Conservation (phyloP, 164 flowering plant species). For the Aristolochia californica region DNA sequence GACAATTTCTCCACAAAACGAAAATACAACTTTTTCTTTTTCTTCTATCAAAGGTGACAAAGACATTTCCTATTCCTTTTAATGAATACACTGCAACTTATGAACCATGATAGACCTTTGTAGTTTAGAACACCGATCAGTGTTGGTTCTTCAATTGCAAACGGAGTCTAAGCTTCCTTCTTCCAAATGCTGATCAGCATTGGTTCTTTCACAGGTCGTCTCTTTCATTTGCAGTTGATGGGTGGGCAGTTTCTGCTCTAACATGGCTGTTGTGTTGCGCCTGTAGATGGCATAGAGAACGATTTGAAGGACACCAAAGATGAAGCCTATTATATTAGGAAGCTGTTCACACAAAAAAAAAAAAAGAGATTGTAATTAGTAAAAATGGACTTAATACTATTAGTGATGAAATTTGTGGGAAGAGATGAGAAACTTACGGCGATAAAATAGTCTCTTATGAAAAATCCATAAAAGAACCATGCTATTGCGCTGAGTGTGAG, state of each 20-base stretch:
- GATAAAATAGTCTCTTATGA: constrained; percentile 38
- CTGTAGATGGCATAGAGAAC: constrained; percentile 42
- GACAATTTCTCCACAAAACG: too few relatives aligned
- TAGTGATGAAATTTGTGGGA: not conserved
- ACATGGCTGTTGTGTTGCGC: constrained; percentile 11
- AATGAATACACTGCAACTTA: too few relatives aligned
- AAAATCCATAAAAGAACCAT: constrained; percentile 73
- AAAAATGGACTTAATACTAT: not conserved
- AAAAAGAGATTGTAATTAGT: not conserved
- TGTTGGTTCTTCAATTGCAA: too few relatives aligned
- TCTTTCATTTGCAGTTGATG: too few relatives aligned
- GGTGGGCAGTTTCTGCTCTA: constrained; percentile 10
- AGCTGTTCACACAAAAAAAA: constrained; percentile 21
- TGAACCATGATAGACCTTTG: too few relatives aligned
- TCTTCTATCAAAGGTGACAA: too few relatives aligned
- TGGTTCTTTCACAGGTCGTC: too few relatives aligned
- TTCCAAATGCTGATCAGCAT: too few relatives aligned
- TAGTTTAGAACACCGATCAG: too few relatives aligned
- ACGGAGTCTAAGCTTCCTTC: too few relatives aligned
- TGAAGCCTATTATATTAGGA: constrained; percentile 56
- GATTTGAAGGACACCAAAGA: constrained; percentile 56
- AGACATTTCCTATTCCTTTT: too few relatives aligned
- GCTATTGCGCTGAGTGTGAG: constrained; percentile 53
- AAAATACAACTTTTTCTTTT: too few relatives aligned
- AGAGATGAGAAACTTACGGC: constrained; percentile 29